Evolutionary conservation across 352 stramenopile genomes (phyloP), one percentile per base, ranked within the genome.

Genomic region (Globisporangium irregulare): DNA sequence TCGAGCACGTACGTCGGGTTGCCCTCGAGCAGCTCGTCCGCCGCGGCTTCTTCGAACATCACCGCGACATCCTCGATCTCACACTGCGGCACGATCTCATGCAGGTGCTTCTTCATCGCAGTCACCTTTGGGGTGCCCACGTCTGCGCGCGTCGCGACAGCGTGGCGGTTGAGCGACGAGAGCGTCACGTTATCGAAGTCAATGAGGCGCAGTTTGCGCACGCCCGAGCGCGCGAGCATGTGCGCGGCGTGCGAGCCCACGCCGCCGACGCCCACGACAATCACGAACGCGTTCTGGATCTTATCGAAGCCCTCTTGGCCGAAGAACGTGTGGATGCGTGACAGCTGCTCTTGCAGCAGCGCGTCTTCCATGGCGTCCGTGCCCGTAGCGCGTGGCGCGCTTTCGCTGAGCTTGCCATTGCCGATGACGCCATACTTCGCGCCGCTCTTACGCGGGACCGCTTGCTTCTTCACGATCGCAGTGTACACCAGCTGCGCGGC

Each of bases 141-240:
- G 76, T 99, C 97, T 15, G 82, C 81, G 41, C 98, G 87, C 18
- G 93, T 99, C 22, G 97, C 98, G 65, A 98, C 94, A 0, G 98
- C 97, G 81, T 99, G 98, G 65, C 98, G 94, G 87, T 99, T 99
- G 43, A 99, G 84, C 59, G 94, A 99, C 55, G 96, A 99, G 56
- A 99, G 79, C 34, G 97, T 99, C 14, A 99, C 97, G 74, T 99
- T 98, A 78, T 99, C 98, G 90, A 99, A 99, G 84, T 99, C 98
- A 27, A 99, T 92, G 34, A 99, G 80, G n/a, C 97, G 86, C 57
- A 99, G 71, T 53, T 92, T 87, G 53, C 89, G 79, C 3, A 99
- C 95, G 20, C 98, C 98, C 20, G 95, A 98, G 59, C 98, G 87
- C 51, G 94, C 97, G 62, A 99, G 82, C 95, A 99, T 98, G 74